Conservation (phyloP, 495 filamentous ascomycete genomes). For the Friedmanniomyces endolithicus region DNA sequence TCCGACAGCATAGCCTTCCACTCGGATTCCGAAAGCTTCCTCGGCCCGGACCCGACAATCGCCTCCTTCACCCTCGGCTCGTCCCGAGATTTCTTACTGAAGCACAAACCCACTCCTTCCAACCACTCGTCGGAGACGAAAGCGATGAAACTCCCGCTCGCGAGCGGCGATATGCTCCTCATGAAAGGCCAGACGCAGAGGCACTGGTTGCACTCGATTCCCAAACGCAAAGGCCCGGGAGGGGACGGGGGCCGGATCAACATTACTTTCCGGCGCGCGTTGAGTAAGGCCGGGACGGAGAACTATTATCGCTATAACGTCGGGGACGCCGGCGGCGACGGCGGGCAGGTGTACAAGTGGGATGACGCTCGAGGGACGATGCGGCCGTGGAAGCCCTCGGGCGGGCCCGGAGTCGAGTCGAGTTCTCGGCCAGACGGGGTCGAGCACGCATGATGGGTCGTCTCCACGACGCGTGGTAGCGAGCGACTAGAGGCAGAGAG, state of each 20-base stretch:
- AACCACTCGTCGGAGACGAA: slow-evolving; percentile 22
- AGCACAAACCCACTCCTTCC: slow-evolving; percentile 44
- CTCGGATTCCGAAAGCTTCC: slow-evolving; percentile 64
- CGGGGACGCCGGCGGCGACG: no score
- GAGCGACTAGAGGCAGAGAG: no score
- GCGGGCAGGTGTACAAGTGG: slow-evolving; percentile 54
- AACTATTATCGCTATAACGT: slow-evolving; percentile 71
- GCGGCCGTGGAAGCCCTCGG: slow-evolving; percentile 36
- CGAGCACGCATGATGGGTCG: no score
- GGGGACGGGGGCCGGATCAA: slow-evolving; percentile 53
- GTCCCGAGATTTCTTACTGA: slow-evolving; percentile 55
- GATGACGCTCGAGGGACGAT: slow-evolving; percentile 42
- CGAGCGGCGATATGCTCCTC: slow-evolving; percentile 57
- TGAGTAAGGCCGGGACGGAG: slow-evolving; percentile 52
- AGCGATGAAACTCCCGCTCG: slow-evolving; percentile 48
- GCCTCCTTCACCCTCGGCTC: slow-evolving; percentile 58
- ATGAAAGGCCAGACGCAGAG: slow-evolving; percentile 58
- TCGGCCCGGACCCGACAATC: slow-evolving; percentile 53
- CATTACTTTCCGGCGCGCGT: slow-evolving; percentile 57
- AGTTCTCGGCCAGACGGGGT: no score
- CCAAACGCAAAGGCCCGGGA: slow-evolving; percentile 50
- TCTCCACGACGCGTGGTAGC: no score
- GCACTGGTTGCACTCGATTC: slow-evolving; percentile 63
- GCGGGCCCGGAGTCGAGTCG: no score
- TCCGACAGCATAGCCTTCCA: slow-evolving; percentile 62